phyloP scores from a whole-genome alignment of 106 monocot species.

The Platanthera zijinensis region DNA sequence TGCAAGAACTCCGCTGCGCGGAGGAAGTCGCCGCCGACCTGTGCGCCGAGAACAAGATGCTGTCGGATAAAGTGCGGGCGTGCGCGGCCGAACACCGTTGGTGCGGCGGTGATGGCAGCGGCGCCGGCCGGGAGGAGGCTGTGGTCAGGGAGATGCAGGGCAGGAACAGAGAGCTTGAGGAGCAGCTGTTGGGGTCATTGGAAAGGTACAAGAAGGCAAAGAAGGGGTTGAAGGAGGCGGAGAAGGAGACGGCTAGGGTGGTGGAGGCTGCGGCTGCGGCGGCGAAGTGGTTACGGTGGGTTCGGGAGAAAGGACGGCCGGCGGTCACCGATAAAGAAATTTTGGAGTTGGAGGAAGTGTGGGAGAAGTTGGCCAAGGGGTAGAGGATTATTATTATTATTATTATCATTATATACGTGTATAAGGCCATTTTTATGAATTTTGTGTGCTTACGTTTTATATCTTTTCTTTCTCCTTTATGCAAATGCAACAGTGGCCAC shows the following conservation, averaged over 20 bases:
- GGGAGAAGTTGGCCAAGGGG: background rate
- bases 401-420: too few relatives aligned
- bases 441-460: too few relatives aligned
- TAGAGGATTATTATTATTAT: too few relatives aligned
- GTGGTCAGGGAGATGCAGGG: constrained; percentile 15
- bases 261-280: constrained; percentile 17
- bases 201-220: constrained; percentile 36
- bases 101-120: background rate
- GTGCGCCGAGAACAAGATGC: constrained; percentile 36
- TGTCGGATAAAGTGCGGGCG: constrained; percentile 30
- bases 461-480: too few relatives aligned
- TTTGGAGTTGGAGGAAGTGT: background rate
- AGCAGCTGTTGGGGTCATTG: constrained; percentile 38
- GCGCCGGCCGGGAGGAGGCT: background rate
- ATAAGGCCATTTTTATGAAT: too few relatives aligned
- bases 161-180: constrained; percentile 36
- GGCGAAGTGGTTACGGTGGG: background rate
- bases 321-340: background rate
- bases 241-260: constrained; percentile 31
- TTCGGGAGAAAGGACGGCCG: constrained; percentile 4
- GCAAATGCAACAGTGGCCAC: too few relatives aligned
- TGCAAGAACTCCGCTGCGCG: constrained; percentile 17
- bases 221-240: constrained; percentile 39
- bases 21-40: constrained; percentile 44
- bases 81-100: background rate